A percentile compares a stretch with the other conserved stretches of the same genome.
phyloP scores from a whole-genome alignment of 192 early-diverging fungal genomes.

The Coemansia sp. region DNA sequence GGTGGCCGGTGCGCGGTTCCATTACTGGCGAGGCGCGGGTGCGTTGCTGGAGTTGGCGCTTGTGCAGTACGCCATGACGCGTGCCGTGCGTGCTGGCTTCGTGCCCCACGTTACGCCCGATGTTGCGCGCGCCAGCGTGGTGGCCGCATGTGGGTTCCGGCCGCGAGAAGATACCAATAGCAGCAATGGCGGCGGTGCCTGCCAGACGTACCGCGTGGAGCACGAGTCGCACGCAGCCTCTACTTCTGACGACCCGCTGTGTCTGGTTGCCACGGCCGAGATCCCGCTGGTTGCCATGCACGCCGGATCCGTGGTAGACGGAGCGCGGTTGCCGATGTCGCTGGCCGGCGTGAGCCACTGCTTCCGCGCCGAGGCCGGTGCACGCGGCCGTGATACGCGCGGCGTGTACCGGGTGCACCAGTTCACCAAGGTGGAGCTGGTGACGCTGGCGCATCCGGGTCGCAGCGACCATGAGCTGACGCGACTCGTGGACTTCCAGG shows the following conservation, averaged over 20 bases:
- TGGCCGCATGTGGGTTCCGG: conserved; percentile 88
- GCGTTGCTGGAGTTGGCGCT: conserved; percentile 85
- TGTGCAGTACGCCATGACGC: conserved; percentile 81
- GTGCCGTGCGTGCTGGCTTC: conserved; percentile 71
- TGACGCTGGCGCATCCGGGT: conserved; percentile 66
- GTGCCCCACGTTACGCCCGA: conserved; percentile 81
- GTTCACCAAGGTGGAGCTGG: conserved; percentile 93
- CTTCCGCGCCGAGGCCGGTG: conserved; percentile 89
- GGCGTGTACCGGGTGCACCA: conserved; percentile 94
- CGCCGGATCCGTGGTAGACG: conserved; percentile 63
- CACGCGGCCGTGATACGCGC: conserved; percentile 78
- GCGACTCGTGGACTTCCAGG: conserved; percentile 74
- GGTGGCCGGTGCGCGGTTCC: conserved; percentile 81
- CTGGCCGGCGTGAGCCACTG: conserved; percentile 81
- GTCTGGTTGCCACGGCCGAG: conserved; percentile 86
- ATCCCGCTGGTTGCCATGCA: conserved; percentile 88
- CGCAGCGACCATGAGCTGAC: conserved; percentile 69
- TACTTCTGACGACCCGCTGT: conserved; percentile 57
- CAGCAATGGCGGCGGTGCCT: conserved; percentile 55
- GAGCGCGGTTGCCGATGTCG: conserved; percentile 65
- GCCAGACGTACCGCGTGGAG: conserved; percentile 83
- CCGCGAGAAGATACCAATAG: conserved; percentile 58
- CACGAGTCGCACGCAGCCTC: conserved; percentile 19
- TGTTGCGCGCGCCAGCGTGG: conserved; percentile 73
- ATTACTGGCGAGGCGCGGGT: conserved; percentile 86